phyloP scores from a whole-genome alignment of 768 basidiomycete genomes.

The Cystofilobasidium bisporidii region DNA sequence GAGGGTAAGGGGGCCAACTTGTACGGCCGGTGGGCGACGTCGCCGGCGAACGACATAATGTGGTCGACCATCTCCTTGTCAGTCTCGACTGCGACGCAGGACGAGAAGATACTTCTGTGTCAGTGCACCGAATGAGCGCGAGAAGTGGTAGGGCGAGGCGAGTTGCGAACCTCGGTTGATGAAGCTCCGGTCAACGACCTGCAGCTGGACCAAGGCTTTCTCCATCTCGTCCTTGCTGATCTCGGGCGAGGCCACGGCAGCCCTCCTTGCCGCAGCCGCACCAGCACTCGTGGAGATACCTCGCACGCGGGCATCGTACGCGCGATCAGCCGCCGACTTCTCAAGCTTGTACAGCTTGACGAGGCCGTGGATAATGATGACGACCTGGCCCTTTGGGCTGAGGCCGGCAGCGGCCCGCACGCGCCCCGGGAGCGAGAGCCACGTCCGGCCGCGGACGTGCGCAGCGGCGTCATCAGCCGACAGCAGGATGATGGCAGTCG shows the following conservation, averaged over 20 bases:
- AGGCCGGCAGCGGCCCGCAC: constrained; percentile 30
- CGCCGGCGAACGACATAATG: constrained; percentile 14
- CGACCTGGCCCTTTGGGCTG: constrained; percentile 28
- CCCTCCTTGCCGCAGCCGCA: neutral
- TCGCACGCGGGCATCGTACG: constrained; percentile 33
- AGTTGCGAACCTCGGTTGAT: constrained; percentile 37
- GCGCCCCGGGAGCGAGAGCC: constrained; percentile 29
- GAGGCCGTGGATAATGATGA: constrained; percentile 38
- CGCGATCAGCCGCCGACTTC: constrained; percentile 32
- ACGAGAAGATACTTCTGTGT: constrained; percentile 31
- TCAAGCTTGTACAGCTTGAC: constrained; percentile 34
- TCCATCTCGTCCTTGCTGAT: constrained; percentile 31
- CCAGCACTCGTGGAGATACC: constrained; percentile 27
- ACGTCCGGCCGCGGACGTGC: constrained; percentile 26
- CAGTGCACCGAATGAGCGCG: constrained; percentile 28
- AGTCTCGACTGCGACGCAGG: constrained; percentile 30
- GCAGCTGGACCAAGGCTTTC: constrained; percentile 35
- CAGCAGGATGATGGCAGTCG: constrained; percentile 32
- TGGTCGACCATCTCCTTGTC: constrained; percentile 5
- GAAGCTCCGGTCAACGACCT: constrained; percentile 35
- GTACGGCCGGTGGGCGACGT: constrained; percentile 22
- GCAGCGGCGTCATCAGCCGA: constrained; percentile 35
- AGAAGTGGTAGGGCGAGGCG: constrained; percentile 32
- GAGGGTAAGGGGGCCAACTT: constrained; percentile 8
- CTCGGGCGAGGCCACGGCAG: constrained; percentile 29